phyloP scores from a whole-genome alignment of 805 yeast genomes.

The Hanseniaspora clermontiae region DNA sequence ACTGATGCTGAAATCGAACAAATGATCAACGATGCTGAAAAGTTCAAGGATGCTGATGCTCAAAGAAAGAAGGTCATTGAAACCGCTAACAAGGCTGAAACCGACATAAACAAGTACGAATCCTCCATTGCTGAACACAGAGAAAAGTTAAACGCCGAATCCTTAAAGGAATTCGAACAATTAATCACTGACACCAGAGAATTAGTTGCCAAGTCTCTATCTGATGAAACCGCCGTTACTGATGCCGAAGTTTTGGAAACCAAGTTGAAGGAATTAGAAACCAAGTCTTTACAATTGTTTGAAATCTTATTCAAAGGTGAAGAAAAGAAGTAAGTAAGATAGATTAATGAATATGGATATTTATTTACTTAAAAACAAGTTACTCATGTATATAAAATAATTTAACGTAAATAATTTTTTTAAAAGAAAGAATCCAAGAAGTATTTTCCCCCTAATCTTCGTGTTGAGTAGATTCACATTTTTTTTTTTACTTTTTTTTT shows the following conservation, averaged over 20 bases:
- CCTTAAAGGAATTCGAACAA: slow-evolving; percentile 37
- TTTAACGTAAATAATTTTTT: background rate
- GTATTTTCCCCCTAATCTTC: no score
- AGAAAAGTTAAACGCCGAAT: slow-evolving; percentile 42
- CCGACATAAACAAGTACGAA: slow-evolving; percentile 77
- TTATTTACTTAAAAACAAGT: background rate
- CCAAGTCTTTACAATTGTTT: slow-evolving; percentile 60
- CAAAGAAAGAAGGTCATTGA: slow-evolving; percentile 73
- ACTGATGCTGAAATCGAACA: slow-evolving; percentile 80
- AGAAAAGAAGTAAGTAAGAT: slow-evolving; percentile 10
- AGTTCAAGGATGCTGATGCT: slow-evolving; percentile 76
- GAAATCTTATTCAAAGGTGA: slow-evolving; percentile 41
- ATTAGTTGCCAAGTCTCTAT: slow-evolving; percentile 50
- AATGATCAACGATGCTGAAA: slow-evolving; percentile 85
- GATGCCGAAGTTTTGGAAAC: slow-evolving; percentile 50
- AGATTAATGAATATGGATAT: background rate
- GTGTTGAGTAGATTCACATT: background rate
- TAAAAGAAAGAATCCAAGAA: background rate
- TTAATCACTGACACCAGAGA: slow-evolving; percentile 49
- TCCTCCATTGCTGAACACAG: slow-evolving; percentile 64
- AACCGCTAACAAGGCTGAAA: slow-evolving; percentile 66
- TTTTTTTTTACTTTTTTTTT: background rate
- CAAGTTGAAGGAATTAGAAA: slow-evolving; percentile 65
- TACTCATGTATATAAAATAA: slow-evolving; percentile 1
- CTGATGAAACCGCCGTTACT: slow-evolving; percentile 39